These are phyloP conservation scores for Neckera pumila DNA, from an alignment of 225 moss, liverwort and hornwort genomes.

Conservation along the genomic window DNA sequence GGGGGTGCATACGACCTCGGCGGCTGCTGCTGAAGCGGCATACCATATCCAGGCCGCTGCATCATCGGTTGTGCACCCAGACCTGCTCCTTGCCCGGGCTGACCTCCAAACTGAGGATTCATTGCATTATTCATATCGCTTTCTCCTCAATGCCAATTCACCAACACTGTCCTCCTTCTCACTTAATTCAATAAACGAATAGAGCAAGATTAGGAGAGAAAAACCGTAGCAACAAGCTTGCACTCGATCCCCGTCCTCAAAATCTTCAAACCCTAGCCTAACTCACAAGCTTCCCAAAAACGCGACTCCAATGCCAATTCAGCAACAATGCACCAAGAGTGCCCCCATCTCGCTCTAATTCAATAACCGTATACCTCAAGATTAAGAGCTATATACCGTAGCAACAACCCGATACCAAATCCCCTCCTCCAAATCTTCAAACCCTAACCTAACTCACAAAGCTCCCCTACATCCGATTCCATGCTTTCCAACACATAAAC, in stretches of 20 bases:
- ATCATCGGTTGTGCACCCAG: slow-evolving; percentile 20
- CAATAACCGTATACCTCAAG: background rate
- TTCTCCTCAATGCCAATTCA: background rate
- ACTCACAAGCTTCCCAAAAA: background rate
- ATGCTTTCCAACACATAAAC: background rate
- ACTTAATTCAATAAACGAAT: background rate
- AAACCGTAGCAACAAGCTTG: background rate
- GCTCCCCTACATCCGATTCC: background rate
- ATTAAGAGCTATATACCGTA: background rate
- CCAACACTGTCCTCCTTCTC: background rate
- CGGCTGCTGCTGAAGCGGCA: slow-evolving; percentile 32
- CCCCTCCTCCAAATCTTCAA: background rate
- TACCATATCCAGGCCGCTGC: slow-evolving; percentile 26
- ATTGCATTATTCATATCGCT: slow-evolving; percentile 27
- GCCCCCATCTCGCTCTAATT: background rate
- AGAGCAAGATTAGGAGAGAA: background rate
- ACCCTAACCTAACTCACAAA: slow-evolving; percentile 16
- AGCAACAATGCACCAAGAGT: background rate
- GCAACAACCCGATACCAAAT: background rate
- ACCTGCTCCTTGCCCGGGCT: slow-evolving; percentile 23
- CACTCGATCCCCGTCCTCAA: background rate
- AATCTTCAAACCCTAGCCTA: background rate
- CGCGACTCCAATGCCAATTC: background rate
- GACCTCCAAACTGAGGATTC: slow-evolving; percentile 30
- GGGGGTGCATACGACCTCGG: slow-evolving; percentile 21